Percentiles rank a stretch among this genome's conserved stretches.
phyloP scores from a whole-genome alignment of 768 basidiomycete genomes.

The Coprinopsis cinerea region DNA sequence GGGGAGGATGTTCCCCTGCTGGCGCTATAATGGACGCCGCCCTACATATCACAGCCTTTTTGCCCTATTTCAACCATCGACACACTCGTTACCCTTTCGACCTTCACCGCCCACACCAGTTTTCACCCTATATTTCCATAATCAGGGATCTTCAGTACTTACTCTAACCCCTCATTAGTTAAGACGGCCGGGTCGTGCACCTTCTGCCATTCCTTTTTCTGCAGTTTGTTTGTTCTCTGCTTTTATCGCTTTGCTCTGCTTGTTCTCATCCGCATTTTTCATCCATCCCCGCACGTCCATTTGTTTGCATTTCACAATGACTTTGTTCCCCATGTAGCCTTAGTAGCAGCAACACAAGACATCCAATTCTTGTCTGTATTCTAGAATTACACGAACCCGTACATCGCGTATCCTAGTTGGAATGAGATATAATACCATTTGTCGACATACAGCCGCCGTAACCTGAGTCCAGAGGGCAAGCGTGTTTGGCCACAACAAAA shows the following conservation, averaged over 20 bases:
- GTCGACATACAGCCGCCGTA: too few relatives aligned
- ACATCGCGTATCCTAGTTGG: too few relatives aligned
- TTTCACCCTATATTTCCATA: background rate
- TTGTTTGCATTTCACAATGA: background rate
- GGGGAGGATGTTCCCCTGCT: background rate
- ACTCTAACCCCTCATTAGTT: background rate
- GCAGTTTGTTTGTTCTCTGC: background rate
- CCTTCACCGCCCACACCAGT: background rate
- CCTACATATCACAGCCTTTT: background rate
- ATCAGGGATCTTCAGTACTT: background rate
- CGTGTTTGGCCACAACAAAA: too few relatives aligned
- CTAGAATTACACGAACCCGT: too few relatives aligned
- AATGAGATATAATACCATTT: too few relatives aligned
- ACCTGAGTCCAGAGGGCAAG: too few relatives aligned
- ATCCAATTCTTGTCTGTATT: too few relatives aligned
- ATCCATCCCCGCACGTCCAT: background rate
- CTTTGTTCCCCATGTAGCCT: too few relatives aligned
- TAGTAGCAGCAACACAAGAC: too few relatives aligned
- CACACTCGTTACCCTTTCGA: background rate
- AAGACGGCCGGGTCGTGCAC: too few relatives aligned
- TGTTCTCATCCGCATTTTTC: background rate
- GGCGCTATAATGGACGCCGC: background rate
- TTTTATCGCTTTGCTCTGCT: background rate
- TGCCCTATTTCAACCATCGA: background rate
- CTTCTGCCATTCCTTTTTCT: constrained; percentile 1